These are phyloP conservation scores for Kitagawia praeruptora DNA, from an alignment of 129 eudicot species.

Conservation along the genomic window DNA sequence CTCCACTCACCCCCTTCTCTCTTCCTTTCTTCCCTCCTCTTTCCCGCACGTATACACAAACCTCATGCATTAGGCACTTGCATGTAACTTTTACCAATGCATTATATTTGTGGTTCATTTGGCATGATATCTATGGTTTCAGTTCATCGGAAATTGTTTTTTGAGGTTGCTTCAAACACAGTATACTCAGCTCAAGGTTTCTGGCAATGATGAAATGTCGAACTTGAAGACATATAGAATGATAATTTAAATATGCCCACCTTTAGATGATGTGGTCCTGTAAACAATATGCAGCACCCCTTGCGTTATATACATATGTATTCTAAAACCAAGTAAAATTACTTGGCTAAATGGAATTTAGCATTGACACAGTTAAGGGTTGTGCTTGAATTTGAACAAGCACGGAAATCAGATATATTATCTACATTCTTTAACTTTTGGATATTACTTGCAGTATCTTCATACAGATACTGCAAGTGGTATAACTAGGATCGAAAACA, in stretches of 20 bases:
- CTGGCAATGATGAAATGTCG: background rate
- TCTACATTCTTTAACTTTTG: background rate
- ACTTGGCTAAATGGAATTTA: background rate
- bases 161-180: too few species aligned
- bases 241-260: background rate
- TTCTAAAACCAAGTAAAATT: background rate
- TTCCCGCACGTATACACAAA: background rate
- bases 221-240: background rate
- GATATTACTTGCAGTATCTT: background rate
- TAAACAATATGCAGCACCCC: background rate
- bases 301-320: too few species aligned
- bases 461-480: background rate
- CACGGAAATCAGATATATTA: background rate
- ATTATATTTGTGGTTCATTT: background rate
- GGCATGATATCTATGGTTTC: background rate
- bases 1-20: background rate
- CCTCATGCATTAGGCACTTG: background rate
- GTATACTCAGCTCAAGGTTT: background rate
- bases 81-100: background rate
- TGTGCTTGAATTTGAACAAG: background rate
- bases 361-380: background rate
- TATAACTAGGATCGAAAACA: too few species aligned
- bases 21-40: too few species aligned
- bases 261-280: background rate
- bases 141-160: too few species aligned